These are phyloP conservation scores for Rhodotorula paludigena DNA, from an alignment of 768 basidiomycete genomes.

Conservation along the genomic window DNA sequence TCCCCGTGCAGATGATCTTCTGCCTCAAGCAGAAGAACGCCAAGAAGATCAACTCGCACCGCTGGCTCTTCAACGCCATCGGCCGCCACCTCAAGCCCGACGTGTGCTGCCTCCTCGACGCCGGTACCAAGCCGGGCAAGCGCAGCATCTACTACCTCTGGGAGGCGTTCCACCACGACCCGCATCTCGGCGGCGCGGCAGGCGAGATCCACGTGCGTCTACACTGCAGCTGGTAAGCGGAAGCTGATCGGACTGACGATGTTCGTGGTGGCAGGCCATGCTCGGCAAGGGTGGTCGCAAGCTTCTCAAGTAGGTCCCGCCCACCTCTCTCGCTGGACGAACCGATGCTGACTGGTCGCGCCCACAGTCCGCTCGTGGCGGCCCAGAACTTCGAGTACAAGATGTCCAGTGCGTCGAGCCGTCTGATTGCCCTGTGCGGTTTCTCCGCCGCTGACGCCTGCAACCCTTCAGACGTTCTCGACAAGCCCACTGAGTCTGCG, in stretches of 20 bases:
- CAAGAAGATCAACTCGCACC: constrained; percentile 93
- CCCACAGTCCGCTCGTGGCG: constrained; percentile 64
- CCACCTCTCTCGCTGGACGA: accelerated
- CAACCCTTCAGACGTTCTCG: constrained; percentile 62
- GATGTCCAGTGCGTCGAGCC: constrained; percentile 61
- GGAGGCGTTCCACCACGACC: constrained; percentile 62
- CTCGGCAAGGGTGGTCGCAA: constrained; percentile 79
- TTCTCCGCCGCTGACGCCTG: background rate
- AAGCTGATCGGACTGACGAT: no score
- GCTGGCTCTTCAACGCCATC: constrained; percentile 97
- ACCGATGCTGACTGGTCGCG: no score
- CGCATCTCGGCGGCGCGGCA: constrained; percentile 39
- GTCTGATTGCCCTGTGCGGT: no score
- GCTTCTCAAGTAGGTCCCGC: constrained; percentile 59
- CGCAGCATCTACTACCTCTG: constrained; percentile 93
- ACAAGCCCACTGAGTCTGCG: constrained; percentile 89
- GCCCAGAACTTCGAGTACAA: constrained; percentile 81
- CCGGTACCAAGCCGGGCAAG: constrained; percentile 93
- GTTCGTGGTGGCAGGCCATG: constrained; percentile 76
- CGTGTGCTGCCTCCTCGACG: constrained; percentile 85
- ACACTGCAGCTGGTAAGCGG: background rate
- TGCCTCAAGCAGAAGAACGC: constrained; percentile 61
- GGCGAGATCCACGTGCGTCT: constrained; percentile 42
- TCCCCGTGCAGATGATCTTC: constrained; percentile 55
- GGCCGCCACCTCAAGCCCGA: constrained; percentile 61